Base-by-base conservation (phyloP, 805 yeast species). In the Starmerella apicola region DNA sequence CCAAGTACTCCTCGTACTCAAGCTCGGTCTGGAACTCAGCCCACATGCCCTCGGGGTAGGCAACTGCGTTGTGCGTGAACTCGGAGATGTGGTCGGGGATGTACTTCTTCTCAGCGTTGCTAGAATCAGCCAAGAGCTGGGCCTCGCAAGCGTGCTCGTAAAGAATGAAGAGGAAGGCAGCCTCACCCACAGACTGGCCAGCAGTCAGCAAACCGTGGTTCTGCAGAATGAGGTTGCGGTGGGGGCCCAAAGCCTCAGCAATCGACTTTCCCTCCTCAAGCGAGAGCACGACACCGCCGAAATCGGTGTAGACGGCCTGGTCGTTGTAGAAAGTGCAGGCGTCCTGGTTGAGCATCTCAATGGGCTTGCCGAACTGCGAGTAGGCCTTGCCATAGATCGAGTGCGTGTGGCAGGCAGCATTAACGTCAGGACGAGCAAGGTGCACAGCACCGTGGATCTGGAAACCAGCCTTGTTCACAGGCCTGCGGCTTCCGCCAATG, bases 291-390 rank as follows among this genome's bases (percentile, higher is more conserved):
- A 81, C 81, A 29, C 93, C 93, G 23, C 91, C 91, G 57, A 80
- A 81, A 54, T 73, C 71, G 16, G 53, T 43, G 58, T 78, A 79
- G 3, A 81, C 85, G 1, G 76, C 59, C 46, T 80, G 91, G 35
- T 64, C 62, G 26, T 76, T 71, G 65, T 77, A 76, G 50, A 82
- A 72, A 9, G 66, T 62, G 56, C 86, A 79, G 3, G 65, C 78
- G 51, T 82, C 93, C 62, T 81, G 93, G 60, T 76, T 80, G 45
- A 81, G 52, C 91, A 81, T 81, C 44, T 80, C 86, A 47, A 81
- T 63, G 12, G 75, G 76, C 49, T 65, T 66, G 27, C 79, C 83
- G 52, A 78, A 76, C 0, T 76, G 61, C 2, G 80, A 71, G 56
- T 70, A 77, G 1, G 83, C 73, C 53, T 74, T 75, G 42, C 83